A percentile compares a stretch with the other conserved stretches of the same genome.
These are phyloP conservation scores for Spergularia azorica DNA, from an alignment of 179 eudicot species.

Conservation along the genomic window DNA sequence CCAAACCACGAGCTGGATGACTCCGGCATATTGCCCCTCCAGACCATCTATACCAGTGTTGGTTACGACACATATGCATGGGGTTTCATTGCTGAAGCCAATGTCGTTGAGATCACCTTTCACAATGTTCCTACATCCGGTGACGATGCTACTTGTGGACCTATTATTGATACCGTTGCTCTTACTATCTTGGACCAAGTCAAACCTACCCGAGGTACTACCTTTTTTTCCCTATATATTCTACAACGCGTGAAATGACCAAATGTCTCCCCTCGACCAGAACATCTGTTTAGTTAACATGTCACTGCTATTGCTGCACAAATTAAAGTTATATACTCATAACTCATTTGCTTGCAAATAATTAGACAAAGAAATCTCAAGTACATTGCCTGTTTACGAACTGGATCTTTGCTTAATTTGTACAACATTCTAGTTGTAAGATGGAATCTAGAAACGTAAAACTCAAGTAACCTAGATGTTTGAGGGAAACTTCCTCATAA, in stretches of 20 bases:
- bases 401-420: too few species aligned
- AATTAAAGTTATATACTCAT: too few species aligned
- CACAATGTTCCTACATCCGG: conserved; percentile 40
- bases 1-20: conserved; percentile 34
- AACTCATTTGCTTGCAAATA: too few species aligned
- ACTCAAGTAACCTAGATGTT: conserved; percentile 7
- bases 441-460: too few species aligned
- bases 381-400: too few species aligned
- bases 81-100: conserved; percentile 53
- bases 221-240: not conserved
- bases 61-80: conserved; percentile 67
- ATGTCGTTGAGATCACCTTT: conserved; percentile 40
- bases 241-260: not conserved
- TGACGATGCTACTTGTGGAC: conserved; percentile 61
- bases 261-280: too few species aligned
- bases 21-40: conserved; percentile 55
- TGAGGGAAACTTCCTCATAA: conserved; percentile 1
- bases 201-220: conserved; percentile 33
- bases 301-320: too few species aligned
- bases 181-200: conserved; percentile 35
- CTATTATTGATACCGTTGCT: conserved; percentile 55
- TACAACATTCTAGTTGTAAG: not conserved
- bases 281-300: too few species aligned
- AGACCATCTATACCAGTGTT: conserved; percentile 52
- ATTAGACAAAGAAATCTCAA: too few species aligned